Evolutionary conservation across 345 rosid species (phyloP).

Genomic region (Citrus australasica): DNA sequence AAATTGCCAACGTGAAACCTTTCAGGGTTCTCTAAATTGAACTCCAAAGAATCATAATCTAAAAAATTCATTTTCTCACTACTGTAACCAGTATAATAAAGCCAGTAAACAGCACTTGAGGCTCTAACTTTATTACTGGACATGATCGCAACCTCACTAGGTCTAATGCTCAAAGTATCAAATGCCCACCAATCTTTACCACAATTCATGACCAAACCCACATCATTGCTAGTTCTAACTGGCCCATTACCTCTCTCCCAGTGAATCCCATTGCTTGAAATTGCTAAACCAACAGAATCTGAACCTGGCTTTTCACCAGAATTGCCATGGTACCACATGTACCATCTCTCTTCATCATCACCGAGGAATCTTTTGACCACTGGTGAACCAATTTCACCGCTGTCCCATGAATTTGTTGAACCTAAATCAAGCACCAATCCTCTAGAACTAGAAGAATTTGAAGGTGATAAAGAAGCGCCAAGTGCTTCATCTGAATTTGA

Average conservation of each 20-base stretch:
- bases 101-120: slow-evolving; percentile 75
- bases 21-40: slow-evolving; percentile 45
- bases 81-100: slow-evolving; percentile 67
- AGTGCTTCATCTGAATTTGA: slow-evolving; percentile 10
- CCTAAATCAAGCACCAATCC: slow-evolving; percentile 70
- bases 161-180: slow-evolving; percentile 62
- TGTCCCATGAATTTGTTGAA: slow-evolving; percentile 55
- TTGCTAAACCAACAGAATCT: slow-evolving; percentile 63
- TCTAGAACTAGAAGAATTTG: slow-evolving; percentile 20
- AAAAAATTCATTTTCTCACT: slow-evolving; percentile 39
- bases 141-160: slow-evolving; percentile 70
- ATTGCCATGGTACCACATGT: slow-evolving; percentile 84
- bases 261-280: slow-evolving; percentile 76
- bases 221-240: slow-evolving; percentile 53
- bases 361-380: slow-evolving; percentile 77
- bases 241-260: slow-evolving; percentile 68
- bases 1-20: slow-evolving; percentile 25
- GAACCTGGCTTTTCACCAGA: slow-evolving; percentile 30
- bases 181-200: slow-evolving; percentile 85
- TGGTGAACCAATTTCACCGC: slow-evolving; percentile 73
- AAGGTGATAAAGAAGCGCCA: slow-evolving; percentile 16
- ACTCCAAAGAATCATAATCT: slow-evolving; percentile 19
- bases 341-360: slow-evolving; percentile 87
- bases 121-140: slow-evolving; percentile 59
- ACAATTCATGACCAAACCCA: slow-evolving; percentile 65